Evolutionary conservation across 192 early-diverging fungal genomes (phyloP).

Genomic region (Backusella morwellensis): DNA sequence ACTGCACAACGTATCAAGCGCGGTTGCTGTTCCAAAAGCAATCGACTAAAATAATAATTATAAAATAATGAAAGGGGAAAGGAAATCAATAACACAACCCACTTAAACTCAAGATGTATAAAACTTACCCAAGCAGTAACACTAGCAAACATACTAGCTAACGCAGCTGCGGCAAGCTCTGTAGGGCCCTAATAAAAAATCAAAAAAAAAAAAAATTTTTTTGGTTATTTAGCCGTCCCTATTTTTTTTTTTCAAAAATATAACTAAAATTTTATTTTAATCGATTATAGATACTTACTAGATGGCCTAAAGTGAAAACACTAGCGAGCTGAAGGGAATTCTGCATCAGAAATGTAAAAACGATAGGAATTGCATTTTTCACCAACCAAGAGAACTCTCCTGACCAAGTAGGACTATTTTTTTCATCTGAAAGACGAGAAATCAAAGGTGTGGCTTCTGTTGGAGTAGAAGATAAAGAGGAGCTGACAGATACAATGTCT

Average conservation of each 20-base stretch:
- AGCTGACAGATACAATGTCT: background rate
- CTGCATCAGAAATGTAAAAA: slow-evolving; percentile 66
- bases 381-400: slow-evolving; percentile 25
- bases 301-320: slow-evolving; percentile 62
- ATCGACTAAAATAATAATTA: slow-evolving; percentile 25
- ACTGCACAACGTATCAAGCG: slow-evolving; percentile 75
- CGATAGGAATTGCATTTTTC: slow-evolving; percentile 47
- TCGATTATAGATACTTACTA: slow-evolving; percentile 36
- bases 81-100: too few species aligned
- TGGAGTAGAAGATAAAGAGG: background rate
- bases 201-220: slow-evolving; percentile 15
- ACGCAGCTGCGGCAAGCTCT: slow-evolving; percentile 67
- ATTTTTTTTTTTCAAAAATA: background rate
- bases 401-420: background rate
- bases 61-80: too few species aligned
- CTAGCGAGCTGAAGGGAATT: slow-evolving; percentile 63
- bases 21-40: slow-evolving; percentile 65
- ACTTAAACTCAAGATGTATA: slow-evolving; percentile 28
- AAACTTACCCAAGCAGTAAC: slow-evolving; percentile 54
- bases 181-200: slow-evolving; percentile 35
- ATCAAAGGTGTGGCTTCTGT: slow-evolving; percentile 5
- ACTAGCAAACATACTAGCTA: slow-evolving; percentile 72
- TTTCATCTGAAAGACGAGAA: background rate
- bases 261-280: background rate
- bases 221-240: background rate